These are phyloP conservation scores for Skeletonema menzelii DNA, from an alignment of 108 stramenopile species.

Conservation along the genomic window DNA sequence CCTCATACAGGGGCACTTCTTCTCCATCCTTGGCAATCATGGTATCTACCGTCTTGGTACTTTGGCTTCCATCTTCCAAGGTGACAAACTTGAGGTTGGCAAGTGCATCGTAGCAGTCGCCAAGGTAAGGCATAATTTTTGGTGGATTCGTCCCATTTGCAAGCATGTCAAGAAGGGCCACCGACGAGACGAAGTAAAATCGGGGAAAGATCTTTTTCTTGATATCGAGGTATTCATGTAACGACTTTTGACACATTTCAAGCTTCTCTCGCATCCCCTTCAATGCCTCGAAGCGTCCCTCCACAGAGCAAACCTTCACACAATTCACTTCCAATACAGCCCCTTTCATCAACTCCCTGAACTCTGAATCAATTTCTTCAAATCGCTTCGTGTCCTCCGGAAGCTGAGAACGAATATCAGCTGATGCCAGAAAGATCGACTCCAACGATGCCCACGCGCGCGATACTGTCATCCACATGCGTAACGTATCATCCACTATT, in stretches of 20 bases:
- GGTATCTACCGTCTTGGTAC: slow-evolving; percentile 56
- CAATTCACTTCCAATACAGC: slow-evolving; percentile 75
- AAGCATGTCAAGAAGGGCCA: slow-evolving; percentile 88
- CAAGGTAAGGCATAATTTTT: slow-evolving; percentile 90
- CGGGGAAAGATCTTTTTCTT: slow-evolving; percentile 94
- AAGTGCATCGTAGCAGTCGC: slow-evolving; percentile 90
- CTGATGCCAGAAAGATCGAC: slow-evolving; percentile 86
- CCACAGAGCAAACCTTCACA: slow-evolving; percentile 80
- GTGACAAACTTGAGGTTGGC: slow-evolving; percentile 73
- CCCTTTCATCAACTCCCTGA: slow-evolving; percentile 90
- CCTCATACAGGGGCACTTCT: slow-evolving; percentile 55
- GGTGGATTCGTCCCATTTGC: slow-evolving; percentile 91
- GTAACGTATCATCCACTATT: slow-evolving; percentile 79
- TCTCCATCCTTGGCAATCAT: slow-evolving; percentile 92
- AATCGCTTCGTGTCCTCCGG: slow-evolving; percentile 93
- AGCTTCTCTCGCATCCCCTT: slow-evolving; percentile 81
- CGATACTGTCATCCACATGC: slow-evolving; percentile 77
- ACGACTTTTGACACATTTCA: slow-evolving; percentile 90
- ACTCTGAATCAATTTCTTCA: slow-evolving; percentile 87
- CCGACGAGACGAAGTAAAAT: slow-evolving; percentile 92
- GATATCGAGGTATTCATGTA: slow-evolving; percentile 92
- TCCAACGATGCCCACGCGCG: slow-evolving; percentile 85
- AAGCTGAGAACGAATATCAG: slow-evolving; percentile 87
- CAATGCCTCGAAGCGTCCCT: slow-evolving; percentile 71
- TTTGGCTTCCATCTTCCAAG: slow-evolving; percentile 50